Evolutionary conservation across 768 basidiomycete species (phyloP).

Genomic region (Lanmaoa rubissima): DNA sequence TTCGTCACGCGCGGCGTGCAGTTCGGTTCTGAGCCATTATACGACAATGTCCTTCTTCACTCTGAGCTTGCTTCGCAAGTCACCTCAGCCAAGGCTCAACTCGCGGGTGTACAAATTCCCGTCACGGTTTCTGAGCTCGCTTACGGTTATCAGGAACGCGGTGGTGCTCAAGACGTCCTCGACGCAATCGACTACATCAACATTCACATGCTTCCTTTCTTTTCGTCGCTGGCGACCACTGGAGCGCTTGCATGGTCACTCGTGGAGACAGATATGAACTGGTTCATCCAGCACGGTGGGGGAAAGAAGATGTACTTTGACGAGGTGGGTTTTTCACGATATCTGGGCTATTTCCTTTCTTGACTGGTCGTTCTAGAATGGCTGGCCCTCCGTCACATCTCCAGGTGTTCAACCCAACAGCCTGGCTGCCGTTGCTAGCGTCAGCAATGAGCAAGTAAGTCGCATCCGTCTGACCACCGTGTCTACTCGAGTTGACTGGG

Average conservation of each 20-base stretch:
- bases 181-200: conserved; percentile 63
- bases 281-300: conserved; percentile 61
- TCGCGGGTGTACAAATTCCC: conserved; percentile 55
- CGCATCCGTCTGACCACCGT: background rate
- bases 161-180: conserved; percentile 54
- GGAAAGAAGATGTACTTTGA: conserved; percentile 77
- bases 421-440: conserved; percentile 53
- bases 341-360: background rate
- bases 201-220: conserved; percentile 72
- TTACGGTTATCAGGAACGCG: conserved; percentile 53
- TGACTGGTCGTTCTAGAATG: conserved; percentile 49
- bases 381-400: conserved; percentile 72
- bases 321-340: conserved; percentile 43
- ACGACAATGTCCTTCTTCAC: conserved; percentile 53
- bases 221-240: conserved; percentile 35
- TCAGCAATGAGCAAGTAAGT: conserved; percentile 60
- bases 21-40: conserved; percentile 72
- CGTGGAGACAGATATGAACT: conserved; percentile 56
- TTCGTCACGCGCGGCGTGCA: conserved; percentile 66
- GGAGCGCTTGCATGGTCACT: conserved; percentile 64
- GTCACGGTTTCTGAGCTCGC: conserved; percentile 70
- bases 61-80: conserved; percentile 51
- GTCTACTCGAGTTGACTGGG: background rate
- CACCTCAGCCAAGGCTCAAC: conserved; percentile 42
- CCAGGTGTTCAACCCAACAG: conserved; percentile 64